Evolutionary conservation across 139 green algal species (phyloP).

Genomic region (Zygnema cylindricum): DNA sequence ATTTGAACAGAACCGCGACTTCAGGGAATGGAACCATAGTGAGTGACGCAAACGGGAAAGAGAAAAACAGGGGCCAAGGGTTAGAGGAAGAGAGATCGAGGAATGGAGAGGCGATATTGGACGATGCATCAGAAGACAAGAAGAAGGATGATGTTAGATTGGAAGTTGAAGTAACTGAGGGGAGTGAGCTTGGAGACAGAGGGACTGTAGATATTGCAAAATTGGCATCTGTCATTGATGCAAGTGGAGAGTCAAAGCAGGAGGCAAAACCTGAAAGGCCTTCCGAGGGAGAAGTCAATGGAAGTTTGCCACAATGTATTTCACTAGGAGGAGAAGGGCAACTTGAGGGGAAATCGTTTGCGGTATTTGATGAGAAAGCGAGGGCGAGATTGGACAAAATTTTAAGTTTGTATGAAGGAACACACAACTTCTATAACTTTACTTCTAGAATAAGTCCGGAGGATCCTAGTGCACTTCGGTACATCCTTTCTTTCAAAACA

Average conservation of each 20-base stretch:
- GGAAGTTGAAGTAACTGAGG: background rate
- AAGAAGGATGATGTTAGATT: background rate
- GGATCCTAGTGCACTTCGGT: constrained; percentile 68
- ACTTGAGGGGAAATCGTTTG: background rate
- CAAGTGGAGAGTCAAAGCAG: background rate
- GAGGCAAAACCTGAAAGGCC: background rate
- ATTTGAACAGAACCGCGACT: too few species aligned
- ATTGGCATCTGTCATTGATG: background rate
- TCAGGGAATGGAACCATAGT: too few species aligned
- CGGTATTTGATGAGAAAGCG: constrained; percentile 16
- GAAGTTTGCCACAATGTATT: background rate
- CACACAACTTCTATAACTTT: constrained; percentile 95
- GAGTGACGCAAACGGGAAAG: too few species aligned
- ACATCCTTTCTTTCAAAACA: constrained; percentile 76
- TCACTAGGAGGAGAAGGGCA: constrained; percentile 15
- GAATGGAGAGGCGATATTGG: background rate
- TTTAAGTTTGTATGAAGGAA: constrained; percentile 82
- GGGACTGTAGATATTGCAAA: background rate
- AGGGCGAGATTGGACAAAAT: constrained; percentile 70
- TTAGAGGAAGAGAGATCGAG: background rate
- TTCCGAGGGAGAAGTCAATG: background rate
- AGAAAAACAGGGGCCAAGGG: background rate
- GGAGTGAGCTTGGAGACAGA: constrained; percentile 1
- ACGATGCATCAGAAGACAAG: background rate
- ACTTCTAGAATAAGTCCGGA: constrained; percentile 62